Conservation (phyloP, 2,329 filamentous ascomycete genomes). For the Drechslera avenae region DNA sequence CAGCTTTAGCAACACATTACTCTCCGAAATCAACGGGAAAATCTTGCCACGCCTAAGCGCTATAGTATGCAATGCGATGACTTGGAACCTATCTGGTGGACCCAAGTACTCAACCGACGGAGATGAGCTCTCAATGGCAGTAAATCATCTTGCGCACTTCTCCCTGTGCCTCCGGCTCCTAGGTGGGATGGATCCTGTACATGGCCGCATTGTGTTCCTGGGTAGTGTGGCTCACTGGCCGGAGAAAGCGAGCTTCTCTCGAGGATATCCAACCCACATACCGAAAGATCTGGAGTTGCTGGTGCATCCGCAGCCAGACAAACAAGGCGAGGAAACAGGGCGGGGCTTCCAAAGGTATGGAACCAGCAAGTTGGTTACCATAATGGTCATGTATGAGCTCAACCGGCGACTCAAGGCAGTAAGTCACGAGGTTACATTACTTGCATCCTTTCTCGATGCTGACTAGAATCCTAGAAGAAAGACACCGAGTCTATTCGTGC, state of each 20-base stretch:
- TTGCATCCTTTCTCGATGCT: background rate
- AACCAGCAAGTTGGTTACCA: slow-evolving; percentile 50
- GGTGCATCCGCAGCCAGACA: slow-evolving; percentile 43
- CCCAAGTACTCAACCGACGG: slow-evolving; percentile 23
- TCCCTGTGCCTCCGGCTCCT: slow-evolving; percentile 22
- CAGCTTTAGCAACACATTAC: slow-evolving; percentile 16
- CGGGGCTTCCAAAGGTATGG: slow-evolving; percentile 54
- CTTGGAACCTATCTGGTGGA: slow-evolving; percentile 21
- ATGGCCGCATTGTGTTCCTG: slow-evolving; percentile 29
- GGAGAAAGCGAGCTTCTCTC: slow-evolving; percentile 42
- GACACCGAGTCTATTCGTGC: slow-evolving; percentile 34
- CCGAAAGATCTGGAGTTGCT: slow-evolving; percentile 44
- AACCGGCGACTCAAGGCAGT: slow-evolving; percentile 43
- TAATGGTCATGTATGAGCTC: slow-evolving; percentile 51
- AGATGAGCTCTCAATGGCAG: slow-evolving; percentile 20
- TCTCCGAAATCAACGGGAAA: slow-evolving; percentile 11
- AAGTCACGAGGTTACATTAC: slow-evolving; percentile 8
- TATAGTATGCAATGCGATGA: slow-evolving; percentile 34
- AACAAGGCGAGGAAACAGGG: slow-evolving; percentile 40
- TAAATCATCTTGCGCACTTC: slow-evolving; percentile 30
- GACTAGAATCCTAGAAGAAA: slow-evolving; percentile 22
- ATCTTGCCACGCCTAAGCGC: slow-evolving; percentile 17
- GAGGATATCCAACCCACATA: slow-evolving; percentile 46
- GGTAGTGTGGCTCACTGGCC: slow-evolving; percentile 46
- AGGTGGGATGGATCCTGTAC: slow-evolving; percentile 10